Base-by-base conservation (phyloP, 2,329 filamentous ascomycete genomes). In the Ambrosiella xylebori region DNA sequence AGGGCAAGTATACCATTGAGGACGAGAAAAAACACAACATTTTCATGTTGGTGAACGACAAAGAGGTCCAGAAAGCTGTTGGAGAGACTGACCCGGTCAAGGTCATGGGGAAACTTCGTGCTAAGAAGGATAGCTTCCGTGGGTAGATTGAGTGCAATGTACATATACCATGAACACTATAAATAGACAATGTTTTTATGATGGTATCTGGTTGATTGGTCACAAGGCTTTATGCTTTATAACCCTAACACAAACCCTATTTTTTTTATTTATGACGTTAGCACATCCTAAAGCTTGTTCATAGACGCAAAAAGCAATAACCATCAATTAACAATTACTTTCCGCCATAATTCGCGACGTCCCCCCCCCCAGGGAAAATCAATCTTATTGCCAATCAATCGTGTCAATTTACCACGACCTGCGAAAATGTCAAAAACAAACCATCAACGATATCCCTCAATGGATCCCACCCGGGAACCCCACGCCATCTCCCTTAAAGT, bases 11-110 rank as follows among this genome's bases (percentile, higher is more conserved):
- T 65, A 98, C 91, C 0, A 97, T 98, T 70, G 90, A 85, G 0
- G 89, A 98, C 66, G 93, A 98, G 72, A 97, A 97, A 86, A 74
- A 86, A 72, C 89, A 97, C 70, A 98, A 98, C 66, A 88, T 95
- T 1, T 98, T 98, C 66, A 97, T 98, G 93, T 80, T 86, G 64
- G 77, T 94, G 40, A 76, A 85, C 64, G 86, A 96, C 65, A 86
- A 88, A 0, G 80, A 79, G 61, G 84, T 98, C 57, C 88, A 94
- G 67, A 86, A 88, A 71, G 84, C 79, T 9, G 93, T 88, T 0
- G 88, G 88, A 47, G 82, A 88, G 72, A 88, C 80, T 0, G 80
- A 90, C 45, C 84, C 89, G 0, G 76, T 91, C 1, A 81, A 86
- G 54, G 89, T 96, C 13, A 95, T 98, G 86, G 78, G 77, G 38